A percentile compares a stretch with the other conserved stretches of the same genome.
These are phyloP conservation scores for Lumnitzera littorea DNA, from an alignment of 345 rosid species.

Conservation along the genomic window DNA sequence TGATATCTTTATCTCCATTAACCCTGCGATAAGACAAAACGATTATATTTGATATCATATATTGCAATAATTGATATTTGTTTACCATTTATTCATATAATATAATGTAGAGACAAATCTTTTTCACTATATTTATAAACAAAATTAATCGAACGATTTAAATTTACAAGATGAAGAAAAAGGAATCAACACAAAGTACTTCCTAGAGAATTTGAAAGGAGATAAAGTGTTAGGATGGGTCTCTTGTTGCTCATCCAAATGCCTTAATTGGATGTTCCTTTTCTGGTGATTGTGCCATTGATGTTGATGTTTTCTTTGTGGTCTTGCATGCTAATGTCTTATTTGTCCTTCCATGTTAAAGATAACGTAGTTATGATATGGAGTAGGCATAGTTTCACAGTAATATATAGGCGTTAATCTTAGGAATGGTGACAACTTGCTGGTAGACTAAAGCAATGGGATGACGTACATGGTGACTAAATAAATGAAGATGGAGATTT, in stretches of 20 bases:
- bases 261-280: conserved; percentile 21
- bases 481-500: too few species aligned
- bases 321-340: too few species aligned
- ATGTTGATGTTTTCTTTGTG: not conserved
- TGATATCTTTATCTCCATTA: conserved; percentile 25
- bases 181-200: conserved; percentile 6
- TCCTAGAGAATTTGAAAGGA: conserved; percentile 35
- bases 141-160: conserved; percentile 2
- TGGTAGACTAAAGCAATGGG: too few species aligned
- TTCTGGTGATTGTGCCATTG: conserved; percentile 18
- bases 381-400: too few species aligned
- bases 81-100: too few species aligned
- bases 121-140: not conserved
- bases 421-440: too few species aligned
- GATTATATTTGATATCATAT: conserved; percentile 10
- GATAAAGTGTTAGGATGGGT: conserved; percentile 28
- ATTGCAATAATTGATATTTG: not conserved
- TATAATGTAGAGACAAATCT: too few species aligned
- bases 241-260: conserved; percentile 33
- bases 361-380: too few species aligned
- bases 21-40: conserved; percentile 26
- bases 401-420: too few species aligned
- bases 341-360: too few species aligned
- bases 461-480: too few species aligned
- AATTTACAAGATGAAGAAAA: not conserved